These are phyloP conservation scores for Tricholoma saponaceum DNA, from an alignment of 768 basidiomycete genomes.

Conservation along the genomic window DNA sequence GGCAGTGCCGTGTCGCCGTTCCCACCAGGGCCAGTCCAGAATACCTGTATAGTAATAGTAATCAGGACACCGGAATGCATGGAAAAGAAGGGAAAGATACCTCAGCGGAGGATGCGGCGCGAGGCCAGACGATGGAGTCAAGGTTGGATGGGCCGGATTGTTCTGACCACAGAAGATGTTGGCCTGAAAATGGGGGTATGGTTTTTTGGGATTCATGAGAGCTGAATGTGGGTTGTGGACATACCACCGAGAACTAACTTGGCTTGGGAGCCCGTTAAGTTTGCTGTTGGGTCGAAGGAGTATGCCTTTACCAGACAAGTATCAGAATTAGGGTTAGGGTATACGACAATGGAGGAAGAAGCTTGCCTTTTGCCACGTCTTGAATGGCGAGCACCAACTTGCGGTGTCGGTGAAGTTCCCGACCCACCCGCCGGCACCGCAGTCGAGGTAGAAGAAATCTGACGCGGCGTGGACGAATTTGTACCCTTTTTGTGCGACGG, in stretches of 20 bases:
- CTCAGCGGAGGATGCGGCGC: neutral
- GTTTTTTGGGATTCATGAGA: neutral
- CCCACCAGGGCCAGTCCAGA: conserved; percentile 1
- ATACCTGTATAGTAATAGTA: neutral
- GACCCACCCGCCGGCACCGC: conserved; percentile 70
- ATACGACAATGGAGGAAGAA: neutral
- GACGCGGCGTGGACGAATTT: conserved; percentile 64
- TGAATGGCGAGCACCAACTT: conserved; percentile 78
- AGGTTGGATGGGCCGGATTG: conserved; percentile 40
- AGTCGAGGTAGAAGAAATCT: conserved; percentile 81
- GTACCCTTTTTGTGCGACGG: conserved; percentile 58
- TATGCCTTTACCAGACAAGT: conserved; percentile 34
- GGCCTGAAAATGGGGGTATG: conserved; percentile 29
- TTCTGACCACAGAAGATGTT: conserved; percentile 73
- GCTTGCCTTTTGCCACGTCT: conserved; percentile 68
- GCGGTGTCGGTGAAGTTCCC: conserved; percentile 43
- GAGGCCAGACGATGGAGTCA: conserved; percentile 10
- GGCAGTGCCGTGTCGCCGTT: neutral
- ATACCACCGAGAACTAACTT: conserved; percentile 64
- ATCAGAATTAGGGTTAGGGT: neutral
- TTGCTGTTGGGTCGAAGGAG: conserved; percentile 69
- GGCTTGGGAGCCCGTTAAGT: conserved; percentile 45
- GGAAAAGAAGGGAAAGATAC: neutral
- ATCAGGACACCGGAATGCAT: neutral
- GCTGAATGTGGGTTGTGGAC: conserved; percentile 10